These are phyloP conservation scores for Lactarius psammicola DNA, from an alignment of 768 basidiomycete genomes.

Conservation along the genomic window DNA sequence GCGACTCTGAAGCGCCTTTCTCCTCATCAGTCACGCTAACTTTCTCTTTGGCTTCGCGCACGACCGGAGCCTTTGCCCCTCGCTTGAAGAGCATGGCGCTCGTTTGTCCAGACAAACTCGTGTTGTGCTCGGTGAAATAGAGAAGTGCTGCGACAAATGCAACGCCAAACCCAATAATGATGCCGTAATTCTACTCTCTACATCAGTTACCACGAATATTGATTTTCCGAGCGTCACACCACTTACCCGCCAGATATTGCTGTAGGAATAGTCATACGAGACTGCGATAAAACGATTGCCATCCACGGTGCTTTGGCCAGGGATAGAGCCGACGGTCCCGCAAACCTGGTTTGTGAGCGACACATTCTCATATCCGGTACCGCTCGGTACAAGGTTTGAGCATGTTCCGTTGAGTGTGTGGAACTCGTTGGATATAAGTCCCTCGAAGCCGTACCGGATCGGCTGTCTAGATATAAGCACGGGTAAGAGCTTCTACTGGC, in stretches of 20 bases:
- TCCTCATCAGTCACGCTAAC: conserved; percentile 35
- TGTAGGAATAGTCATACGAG: conserved; percentile 42
- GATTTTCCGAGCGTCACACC: neutral
- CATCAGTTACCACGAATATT: neutral
- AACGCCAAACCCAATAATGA: conserved; percentile 61
- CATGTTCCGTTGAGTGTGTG: conserved; percentile 62
- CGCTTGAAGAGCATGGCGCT: conserved; percentile 66
- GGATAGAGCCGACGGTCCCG: conserved; percentile 59
- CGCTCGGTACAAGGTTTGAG: conserved; percentile 57
- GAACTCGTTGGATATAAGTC: conserved; percentile 80
- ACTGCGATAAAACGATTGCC: conserved; percentile 57
- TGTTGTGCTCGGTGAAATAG: conserved; percentile 57
- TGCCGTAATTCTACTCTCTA: conserved; percentile 60
- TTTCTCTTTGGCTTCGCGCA: conserved; percentile 25
- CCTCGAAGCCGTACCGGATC: conserved; percentile 70
- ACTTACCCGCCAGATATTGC: conserved; percentile 51
- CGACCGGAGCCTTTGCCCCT: conserved; percentile 39
- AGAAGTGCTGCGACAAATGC: conserved; percentile 58
- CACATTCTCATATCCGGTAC: conserved; percentile 58
- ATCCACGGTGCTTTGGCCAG: conserved; percentile 59
- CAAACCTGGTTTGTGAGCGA: conserved; percentile 71
- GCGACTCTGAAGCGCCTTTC: conserved; percentile 7
- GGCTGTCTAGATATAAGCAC: conserved; percentile 44
- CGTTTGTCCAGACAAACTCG: conserved; percentile 36
- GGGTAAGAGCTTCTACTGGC: conserved; percentile 17